A percentile compares a stretch with the other conserved stretches of the same genome.
Evolutionary conservation across 1,139 yeast genomes (phyloP).

Genomic region (Yamadazyma dushanensis): DNA sequence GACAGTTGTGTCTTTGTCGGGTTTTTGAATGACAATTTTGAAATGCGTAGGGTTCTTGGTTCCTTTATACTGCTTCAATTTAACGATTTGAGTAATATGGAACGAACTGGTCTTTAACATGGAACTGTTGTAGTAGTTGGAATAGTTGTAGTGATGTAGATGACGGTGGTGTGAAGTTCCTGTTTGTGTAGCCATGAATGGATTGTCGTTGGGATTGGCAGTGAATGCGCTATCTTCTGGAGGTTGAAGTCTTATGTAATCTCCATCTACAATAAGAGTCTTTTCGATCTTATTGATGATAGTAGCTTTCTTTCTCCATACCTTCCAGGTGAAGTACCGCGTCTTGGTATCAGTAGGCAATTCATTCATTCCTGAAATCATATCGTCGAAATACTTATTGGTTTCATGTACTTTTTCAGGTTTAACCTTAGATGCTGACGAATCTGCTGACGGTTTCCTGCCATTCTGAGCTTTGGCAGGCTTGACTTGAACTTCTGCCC

Average conservation of each 20-base stretch:
- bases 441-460: not conserved
- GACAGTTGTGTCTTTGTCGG: slow-evolving; percentile 28
- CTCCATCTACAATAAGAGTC: slow-evolving; percentile 87
- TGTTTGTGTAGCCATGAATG: slow-evolving; percentile 21
- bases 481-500: too few relatives aligned
- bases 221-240: slow-evolving; percentile 57
- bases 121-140: slow-evolving; percentile 52
- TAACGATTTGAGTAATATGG: slow-evolving; percentile 76
- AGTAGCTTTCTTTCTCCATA: slow-evolving; percentile 86
- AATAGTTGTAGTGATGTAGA: slow-evolving; percentile 46
- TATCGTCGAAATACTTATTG: slow-evolving; percentile 36
- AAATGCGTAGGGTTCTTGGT: slow-evolving; percentile 74
- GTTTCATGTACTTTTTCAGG: slow-evolving; percentile 13
- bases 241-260: slow-evolving; percentile 86
- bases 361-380: slow-evolving; percentile 33
- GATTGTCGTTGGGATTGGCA: slow-evolving; percentile 45
- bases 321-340: slow-evolving; percentile 60
- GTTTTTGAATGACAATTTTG: slow-evolving; percentile 76
- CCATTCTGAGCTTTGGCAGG: not conserved
- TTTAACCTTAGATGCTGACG: not conserved
- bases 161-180: slow-evolving; percentile 22
- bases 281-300: slow-evolving; percentile 81
- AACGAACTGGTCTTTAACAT: slow-evolving; percentile 81
- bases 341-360: slow-evolving; percentile 40
- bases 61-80: slow-evolving; percentile 68